Evolutionary conservation across 2,329 filamentous ascomycete species (phyloP).

Genomic region (Fusarium coicis): DNA sequence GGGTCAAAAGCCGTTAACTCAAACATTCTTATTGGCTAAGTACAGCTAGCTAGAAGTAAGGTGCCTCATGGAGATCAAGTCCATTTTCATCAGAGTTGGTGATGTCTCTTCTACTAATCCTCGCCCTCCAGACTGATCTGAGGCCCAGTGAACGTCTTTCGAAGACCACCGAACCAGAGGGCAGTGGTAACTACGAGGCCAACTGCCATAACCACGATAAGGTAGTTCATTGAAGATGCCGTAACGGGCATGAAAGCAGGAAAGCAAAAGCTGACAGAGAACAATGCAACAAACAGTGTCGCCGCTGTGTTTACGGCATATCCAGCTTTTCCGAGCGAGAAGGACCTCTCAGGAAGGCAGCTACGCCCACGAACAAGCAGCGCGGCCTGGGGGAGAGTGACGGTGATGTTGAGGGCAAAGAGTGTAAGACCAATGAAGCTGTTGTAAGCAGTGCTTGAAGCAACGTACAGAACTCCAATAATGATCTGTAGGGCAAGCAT

Average conservation of each 20-base stretch:
- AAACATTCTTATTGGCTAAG: not conserved
- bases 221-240: conserved; percentile 40
- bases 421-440: conserved; percentile 42
- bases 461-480: conserved; percentile 40
- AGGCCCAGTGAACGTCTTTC: conserved; percentile 39
- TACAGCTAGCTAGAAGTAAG: not conserved
- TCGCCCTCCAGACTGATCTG: conserved; percentile 12
- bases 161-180: conserved; percentile 32
- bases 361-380: conserved; percentile 38
- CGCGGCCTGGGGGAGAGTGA: conserved; percentile 37
- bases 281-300: conserved; percentile 38
- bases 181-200: conserved; percentile 31
- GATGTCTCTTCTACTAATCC: not conserved
- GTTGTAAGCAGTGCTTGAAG: conserved; percentile 39
- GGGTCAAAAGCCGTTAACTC: not conserved
- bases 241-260: conserved; percentile 34
- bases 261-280: conserved; percentile 42
- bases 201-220: conserved; percentile 41
- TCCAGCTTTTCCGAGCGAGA: conserved; percentile 40
- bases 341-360: conserved; percentile 39
- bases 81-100: fast-evolving
- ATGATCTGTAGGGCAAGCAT: conserved; percentile 45
- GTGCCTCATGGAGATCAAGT: fast-evolving
- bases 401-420: conserved; percentile 42
- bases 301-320: conserved; percentile 34